phyloP scores from a whole-genome alignment of 2,329 filamentous ascomycete species.

The Lecanicillium sp. region DNA sequence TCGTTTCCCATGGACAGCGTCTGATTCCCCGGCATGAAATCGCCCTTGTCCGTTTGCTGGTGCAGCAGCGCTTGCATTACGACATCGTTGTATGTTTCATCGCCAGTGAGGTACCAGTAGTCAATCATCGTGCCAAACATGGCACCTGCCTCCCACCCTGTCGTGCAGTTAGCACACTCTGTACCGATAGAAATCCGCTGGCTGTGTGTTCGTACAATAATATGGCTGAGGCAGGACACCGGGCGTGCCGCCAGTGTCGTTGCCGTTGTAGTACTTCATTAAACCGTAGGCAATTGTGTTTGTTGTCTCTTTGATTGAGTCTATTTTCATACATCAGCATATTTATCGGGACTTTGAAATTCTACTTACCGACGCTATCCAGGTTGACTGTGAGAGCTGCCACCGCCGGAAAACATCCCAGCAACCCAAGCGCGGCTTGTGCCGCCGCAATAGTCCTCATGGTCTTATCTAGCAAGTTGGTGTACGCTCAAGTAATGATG shows the following conservation, averaged over 20 bases:
- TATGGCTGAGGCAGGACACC: slow-evolving; percentile 53
- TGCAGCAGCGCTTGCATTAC: slow-evolving; percentile 45
- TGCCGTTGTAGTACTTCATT: slow-evolving; percentile 45
- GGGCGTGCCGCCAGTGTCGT: slow-evolving; percentile 48
- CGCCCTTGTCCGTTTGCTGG: slow-evolving; percentile 42
- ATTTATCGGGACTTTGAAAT: too few species aligned
- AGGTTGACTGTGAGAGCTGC: too few species aligned
- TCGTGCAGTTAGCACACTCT: slow-evolving; percentile 9
- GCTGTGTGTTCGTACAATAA: slow-evolving; percentile 44
- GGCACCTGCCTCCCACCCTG: slow-evolving; percentile 54
- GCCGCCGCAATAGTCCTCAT: too few species aligned
- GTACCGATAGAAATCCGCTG: slow-evolving; percentile 19
- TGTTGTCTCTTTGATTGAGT: slow-evolving; percentile 40
- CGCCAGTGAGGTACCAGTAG: slow-evolving; percentile 58
- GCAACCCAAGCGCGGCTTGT: too few species aligned
- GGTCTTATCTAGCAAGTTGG: too few species aligned
- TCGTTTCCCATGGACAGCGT: slow-evolving; percentile 51
- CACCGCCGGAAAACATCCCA: too few species aligned
- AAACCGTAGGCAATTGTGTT: slow-evolving; percentile 39
- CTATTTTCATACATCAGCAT: slow-evolving; percentile 19
- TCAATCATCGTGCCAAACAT: slow-evolving; percentile 58
- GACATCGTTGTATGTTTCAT: slow-evolving; percentile 49
- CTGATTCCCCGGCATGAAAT: slow-evolving; percentile 53
- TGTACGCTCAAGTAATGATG: too few species aligned
- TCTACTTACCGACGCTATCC: too few species aligned